Percentiles rank a stretch among this genome's conserved stretches.
Conservation (phyloP, 345 rosid species). For the Acer negundo region DNA sequence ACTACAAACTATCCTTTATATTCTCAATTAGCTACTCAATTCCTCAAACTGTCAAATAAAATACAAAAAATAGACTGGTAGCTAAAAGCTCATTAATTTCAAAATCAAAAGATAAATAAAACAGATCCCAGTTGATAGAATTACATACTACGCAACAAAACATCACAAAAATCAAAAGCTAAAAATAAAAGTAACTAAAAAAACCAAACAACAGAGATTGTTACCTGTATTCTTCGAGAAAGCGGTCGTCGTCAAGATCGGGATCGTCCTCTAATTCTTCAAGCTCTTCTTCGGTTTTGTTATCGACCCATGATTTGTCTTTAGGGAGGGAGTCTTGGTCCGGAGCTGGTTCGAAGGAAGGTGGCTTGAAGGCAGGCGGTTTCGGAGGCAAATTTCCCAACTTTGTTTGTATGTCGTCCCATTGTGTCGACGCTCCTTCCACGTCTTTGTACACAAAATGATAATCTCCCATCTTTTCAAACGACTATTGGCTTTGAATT, state of each 20-base stretch:
- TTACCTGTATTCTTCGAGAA: conserved; percentile 90
- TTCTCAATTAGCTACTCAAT: not conserved
- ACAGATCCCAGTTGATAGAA: not conserved
- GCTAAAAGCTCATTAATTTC: not conserved
- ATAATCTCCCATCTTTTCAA: conserved; percentile 71
- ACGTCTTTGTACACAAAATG: conserved; percentile 94
- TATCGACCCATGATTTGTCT: conserved; percentile 75
- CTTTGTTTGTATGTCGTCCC: conserved; percentile 98
- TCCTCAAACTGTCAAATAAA: not conserved
- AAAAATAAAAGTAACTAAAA: not conserved
- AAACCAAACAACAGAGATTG: not conserved
- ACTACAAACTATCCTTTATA: not conserved
- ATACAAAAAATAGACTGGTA: not conserved
- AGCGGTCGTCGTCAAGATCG: conserved; percentile 84
- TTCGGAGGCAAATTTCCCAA: conserved; percentile 85
- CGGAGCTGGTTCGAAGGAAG: conserved; percentile 66
- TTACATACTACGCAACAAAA: not conserved
- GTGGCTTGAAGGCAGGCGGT: conserved; percentile 87
- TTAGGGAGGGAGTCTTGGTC: conserved; percentile 72
- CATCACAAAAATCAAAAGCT: not conserved
- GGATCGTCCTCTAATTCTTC: conserved; percentile 75
- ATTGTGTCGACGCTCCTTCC: conserved; percentile 95
- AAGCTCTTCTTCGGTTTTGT: conserved; percentile 80
- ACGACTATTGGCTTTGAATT: not conserved
- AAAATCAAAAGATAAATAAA: not conserved